Base-by-base conservation (phyloP, 345 rosid species). In the Passiflora organensis region DNA sequence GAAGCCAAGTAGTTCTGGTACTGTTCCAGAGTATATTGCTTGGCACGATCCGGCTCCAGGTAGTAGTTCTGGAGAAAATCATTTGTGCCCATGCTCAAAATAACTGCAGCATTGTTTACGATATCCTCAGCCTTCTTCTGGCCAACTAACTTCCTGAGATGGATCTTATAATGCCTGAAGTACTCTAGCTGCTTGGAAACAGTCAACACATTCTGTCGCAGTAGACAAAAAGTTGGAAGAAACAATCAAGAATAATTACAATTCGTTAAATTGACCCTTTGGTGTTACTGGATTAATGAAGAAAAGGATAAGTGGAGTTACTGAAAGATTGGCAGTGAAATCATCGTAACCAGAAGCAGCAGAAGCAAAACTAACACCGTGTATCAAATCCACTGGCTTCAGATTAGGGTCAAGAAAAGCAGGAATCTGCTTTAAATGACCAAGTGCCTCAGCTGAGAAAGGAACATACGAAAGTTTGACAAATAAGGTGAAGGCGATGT, bases 301-400 rank as follows among this genome's bases (percentile, higher is more conserved):
- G n/a, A n/a, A n/a, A n/a, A n/a, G n/a, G n/a, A n/a, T n/a, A n/a
- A n/a, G 13, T 23, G 59, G 51, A 21, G 80, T 76, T 72, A 90
- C 97, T 0, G 89, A 82, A 34, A 87, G 53, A 55, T 90, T 87
- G 39, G 97, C 95, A 12, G 97, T 90, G 48, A 84, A 74, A 41
- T 83, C 91, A 41, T 90, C 95, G 24, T 87, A 91, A 23, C 97
- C 97, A 17, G 97, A 85, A 72, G 76, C 97, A 17, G 97, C 91
- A 11, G 97, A 91, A 43, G 94, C 96, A 64, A 91, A 87, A 64
- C 97, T 91, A 55, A 83, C 94, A 15, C 96, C 96, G 44, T 73
- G 81, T 51, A 72, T 47, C 45, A 91, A 55, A 51, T 87, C 82
- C 13, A 28, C 14, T 47, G 59, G 64, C 34, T 68, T 84, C 60